phyloP scores from a whole-genome alignment of 352 stramenopile genomes.

The Pilasporangium apinafurcum region DNA sequence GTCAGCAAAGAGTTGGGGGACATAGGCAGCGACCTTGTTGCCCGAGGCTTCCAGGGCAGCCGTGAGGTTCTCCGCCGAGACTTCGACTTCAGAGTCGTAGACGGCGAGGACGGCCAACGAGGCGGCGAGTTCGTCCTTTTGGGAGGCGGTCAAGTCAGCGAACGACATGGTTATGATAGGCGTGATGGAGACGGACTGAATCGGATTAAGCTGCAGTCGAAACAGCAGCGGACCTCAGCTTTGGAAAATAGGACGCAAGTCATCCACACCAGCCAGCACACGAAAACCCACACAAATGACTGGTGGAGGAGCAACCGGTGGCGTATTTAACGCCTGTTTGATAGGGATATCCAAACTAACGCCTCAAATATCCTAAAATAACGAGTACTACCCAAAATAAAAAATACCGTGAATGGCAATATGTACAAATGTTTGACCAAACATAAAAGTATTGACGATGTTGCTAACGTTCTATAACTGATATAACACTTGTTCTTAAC shows the following conservation, averaged over 20 bases:
- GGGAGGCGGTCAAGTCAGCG: slow-evolving; percentile 71
- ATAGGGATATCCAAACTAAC: background rate
- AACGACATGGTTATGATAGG: slow-evolving; percentile 75
- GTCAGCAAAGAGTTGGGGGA: slow-evolving; percentile 80
- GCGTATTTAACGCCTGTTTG: slow-evolving; percentile 13
- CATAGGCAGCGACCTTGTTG: slow-evolving; percentile 73
- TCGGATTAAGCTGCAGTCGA: slow-evolving; percentile 74
- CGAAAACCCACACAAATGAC: slow-evolving; percentile 46
- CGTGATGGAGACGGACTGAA: slow-evolving; percentile 67
- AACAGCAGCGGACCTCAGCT: slow-evolving; percentile 63
- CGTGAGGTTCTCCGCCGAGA: slow-evolving; percentile 77
- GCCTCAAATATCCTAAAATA: background rate
- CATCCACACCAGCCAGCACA: slow-evolving; percentile 9
- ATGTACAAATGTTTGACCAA: no score
- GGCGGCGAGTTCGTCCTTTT: slow-evolving; percentile 83
- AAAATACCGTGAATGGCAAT: no score
- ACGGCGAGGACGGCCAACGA: slow-evolving; percentile 81
- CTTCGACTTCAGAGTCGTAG: slow-evolving; percentile 62
- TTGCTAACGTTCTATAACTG: no score
- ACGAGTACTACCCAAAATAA: no score
- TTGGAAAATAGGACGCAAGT: slow-evolving; percentile 19
- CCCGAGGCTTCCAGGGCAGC: slow-evolving; percentile 68
- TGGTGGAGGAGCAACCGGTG: slow-evolving; percentile 46
- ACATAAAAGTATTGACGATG: no score
- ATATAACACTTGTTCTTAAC: no score